Evolutionary conservation across 345 rosid genomes (phyloP).

Genomic region (Salix purpurea): DNA sequence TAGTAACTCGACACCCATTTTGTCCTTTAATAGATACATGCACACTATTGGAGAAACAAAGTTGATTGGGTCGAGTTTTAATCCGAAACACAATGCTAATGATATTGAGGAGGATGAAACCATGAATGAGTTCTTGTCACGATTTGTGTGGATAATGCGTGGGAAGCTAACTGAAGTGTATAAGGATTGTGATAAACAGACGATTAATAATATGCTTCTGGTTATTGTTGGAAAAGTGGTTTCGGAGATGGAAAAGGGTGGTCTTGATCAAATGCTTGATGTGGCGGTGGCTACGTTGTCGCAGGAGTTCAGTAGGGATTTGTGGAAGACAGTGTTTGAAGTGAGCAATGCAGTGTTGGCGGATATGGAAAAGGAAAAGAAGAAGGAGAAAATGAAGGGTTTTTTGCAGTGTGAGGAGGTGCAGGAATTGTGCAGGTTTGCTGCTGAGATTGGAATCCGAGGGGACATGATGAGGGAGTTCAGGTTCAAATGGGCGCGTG

Average conservation of each 20-base stretch:
- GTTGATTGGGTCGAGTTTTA: not conserved
- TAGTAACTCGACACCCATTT: not conserved
- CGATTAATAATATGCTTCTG: constrained; percentile 68
- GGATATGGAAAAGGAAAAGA: constrained; percentile 78
- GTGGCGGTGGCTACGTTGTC: constrained; percentile 29
- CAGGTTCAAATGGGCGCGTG: constrained; percentile 82
- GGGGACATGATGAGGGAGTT: constrained; percentile 89
- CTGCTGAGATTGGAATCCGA: constrained; percentile 80
- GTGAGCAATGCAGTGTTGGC: constrained; percentile 70
- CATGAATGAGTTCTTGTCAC: constrained; percentile 70
- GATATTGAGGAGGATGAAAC: constrained; percentile 47
- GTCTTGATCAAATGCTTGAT: constrained; percentile 34
- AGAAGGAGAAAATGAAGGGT: constrained; percentile 77
- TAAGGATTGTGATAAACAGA: constrained; percentile 53
- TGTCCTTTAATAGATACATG: constrained; percentile 5
- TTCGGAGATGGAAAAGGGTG: constrained; percentile 64
- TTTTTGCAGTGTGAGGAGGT: constrained; percentile 70
- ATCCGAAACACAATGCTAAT: constrained; percentile 15
- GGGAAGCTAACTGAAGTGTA: constrained; percentile 58
- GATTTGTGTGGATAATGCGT: constrained; percentile 79
- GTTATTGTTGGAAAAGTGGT: constrained; percentile 66
- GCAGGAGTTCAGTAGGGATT: constrained; percentile 58
- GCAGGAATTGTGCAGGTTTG: constrained; percentile 80
- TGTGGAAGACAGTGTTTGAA: constrained; percentile 80
- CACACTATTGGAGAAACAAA: not conserved